These are phyloP conservation scores for Candida dajiaensis DNA, from an alignment of 805 yeast species.

Conservation along the genomic window DNA sequence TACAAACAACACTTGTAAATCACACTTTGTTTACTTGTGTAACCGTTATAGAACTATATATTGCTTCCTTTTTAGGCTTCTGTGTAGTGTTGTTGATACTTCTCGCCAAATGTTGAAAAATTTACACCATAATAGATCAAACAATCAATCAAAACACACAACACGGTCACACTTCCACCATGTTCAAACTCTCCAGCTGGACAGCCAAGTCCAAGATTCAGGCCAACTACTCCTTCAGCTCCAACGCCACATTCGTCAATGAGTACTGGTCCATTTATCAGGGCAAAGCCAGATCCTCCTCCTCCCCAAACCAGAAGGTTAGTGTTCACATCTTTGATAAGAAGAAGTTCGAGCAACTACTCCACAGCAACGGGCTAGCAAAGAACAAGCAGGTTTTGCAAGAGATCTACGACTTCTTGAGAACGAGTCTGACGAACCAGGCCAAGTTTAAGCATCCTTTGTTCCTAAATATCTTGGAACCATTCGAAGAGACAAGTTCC, in stretches of 20 bases:
- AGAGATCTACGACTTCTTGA: constrained; percentile 62
- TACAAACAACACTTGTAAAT: too few species aligned
- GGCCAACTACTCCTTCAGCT: constrained; percentile 47
- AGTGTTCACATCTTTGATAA: constrained; percentile 88
- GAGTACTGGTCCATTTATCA: constrained; percentile 83
- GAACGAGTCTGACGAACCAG: constrained; percentile 62
- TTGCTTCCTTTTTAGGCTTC: neutral
- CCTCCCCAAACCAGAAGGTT: constrained; percentile 32
- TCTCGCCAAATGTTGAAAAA: neutral
- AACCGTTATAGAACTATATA: neutral
- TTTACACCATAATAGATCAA: neutral
- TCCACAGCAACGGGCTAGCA: constrained; percentile 44
- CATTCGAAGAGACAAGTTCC: constrained; percentile 78
- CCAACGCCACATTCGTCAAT: constrained; percentile 59
- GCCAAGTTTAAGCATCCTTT: constrained; percentile 88
- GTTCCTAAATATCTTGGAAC: constrained; percentile 76
- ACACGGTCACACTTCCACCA: neutral
- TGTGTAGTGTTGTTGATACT: neutral
- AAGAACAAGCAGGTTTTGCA: constrained; percentile 44
- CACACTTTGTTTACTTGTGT: neutral
- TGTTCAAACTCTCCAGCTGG: constrained; percentile 9
- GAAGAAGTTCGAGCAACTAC: constrained; percentile 55
- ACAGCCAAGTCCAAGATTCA: constrained; percentile 8
- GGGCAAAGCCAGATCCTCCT: constrained; percentile 60
- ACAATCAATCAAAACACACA: neutral